Evolutionary conservation across 2,329 filamentous ascomycete species (phyloP).

Genomic region (Exutisphaerella laricina): DNA sequence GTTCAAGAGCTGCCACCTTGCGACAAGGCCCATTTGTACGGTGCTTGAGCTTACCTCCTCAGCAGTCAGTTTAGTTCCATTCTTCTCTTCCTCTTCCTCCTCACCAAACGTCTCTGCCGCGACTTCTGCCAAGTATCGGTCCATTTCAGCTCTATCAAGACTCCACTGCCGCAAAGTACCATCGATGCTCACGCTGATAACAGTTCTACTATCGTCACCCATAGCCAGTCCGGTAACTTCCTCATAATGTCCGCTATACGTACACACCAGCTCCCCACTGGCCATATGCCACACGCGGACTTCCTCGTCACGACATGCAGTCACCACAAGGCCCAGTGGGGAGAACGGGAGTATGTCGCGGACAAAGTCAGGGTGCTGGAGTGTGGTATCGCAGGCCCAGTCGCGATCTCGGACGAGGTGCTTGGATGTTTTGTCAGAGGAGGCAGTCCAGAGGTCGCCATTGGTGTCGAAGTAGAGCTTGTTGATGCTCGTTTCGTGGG

Average conservation of each 20-base stretch:
- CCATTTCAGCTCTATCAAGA: slow-evolving; percentile 57
- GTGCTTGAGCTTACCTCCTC: too few species aligned
- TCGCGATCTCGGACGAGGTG: slow-evolving; percentile 64
- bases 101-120: slow-evolving; percentile 44
- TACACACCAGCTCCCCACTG: slow-evolving; percentile 29
- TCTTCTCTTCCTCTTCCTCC: slow-evolving; percentile 38
- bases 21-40: too few species aligned
- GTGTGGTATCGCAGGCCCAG: slow-evolving; percentile 66
- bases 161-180: slow-evolving; percentile 82
- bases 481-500: slow-evolving; percentile 90
- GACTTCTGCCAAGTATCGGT: slow-evolving; percentile 48
- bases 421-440: slow-evolving; percentile 81
- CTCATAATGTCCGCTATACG: slow-evolving; percentile 73
- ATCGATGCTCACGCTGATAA: slow-evolving; percentile 87
- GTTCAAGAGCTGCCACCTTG: too few species aligned
- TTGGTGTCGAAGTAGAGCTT: slow-evolving; percentile 61
- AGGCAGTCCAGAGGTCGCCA: slow-evolving; percentile 82
- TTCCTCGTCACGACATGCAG: slow-evolving; percentile 85
- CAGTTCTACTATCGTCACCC: slow-evolving; percentile 47
- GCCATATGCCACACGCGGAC: slow-evolving; percentile 75
- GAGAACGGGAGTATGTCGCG: slow-evolving; percentile 65
- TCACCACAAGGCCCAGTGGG: slow-evolving; percentile 70
- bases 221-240: slow-evolving; percentile 79
- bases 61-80: slow-evolving; percentile 60
- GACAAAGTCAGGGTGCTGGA: slow-evolving; percentile 85